phyloP scores from a whole-genome alignment of 2,329 filamentous ascomycete species.

The Pezicula neosporulosa region DNA sequence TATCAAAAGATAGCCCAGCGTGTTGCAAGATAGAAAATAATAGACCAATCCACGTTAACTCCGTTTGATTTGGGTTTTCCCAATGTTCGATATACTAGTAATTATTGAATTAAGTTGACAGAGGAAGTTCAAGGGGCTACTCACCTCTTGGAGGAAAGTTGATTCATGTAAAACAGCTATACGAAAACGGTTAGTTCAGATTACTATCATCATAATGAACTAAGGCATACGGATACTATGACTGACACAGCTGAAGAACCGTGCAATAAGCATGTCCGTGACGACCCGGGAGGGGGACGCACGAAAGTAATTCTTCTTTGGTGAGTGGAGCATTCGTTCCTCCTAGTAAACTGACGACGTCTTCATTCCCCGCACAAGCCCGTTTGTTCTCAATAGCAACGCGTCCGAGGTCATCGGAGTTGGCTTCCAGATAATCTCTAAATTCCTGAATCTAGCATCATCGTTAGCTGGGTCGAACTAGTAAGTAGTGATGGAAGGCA shows the following conservation, averaged over 20 bases:
- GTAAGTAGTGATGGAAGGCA: too few relatives aligned
- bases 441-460: too few relatives aligned
- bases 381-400: constrained; percentile 1
- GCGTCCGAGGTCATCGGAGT: constrained; percentile 5
- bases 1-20: constrained; percentile 8
- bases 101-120: not conserved
- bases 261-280: constrained; percentile 6
- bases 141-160: constrained; percentile 9
- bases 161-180: constrained; percentile 12
- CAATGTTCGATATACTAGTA: constrained; percentile 9
- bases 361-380: not conserved
- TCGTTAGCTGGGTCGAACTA: too few relatives aligned
- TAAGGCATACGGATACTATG: constrained; percentile 1
- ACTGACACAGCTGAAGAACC: constrained; percentile 3
- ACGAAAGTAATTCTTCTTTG: constrained; percentile 8
- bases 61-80: constrained; percentile 5
- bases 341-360: constrained; percentile 5
- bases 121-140: not conserved
- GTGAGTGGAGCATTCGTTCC: constrained; percentile 1
- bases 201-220: too few relatives aligned
- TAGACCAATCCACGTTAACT: constrained; percentile 9
- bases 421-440: too few relatives aligned
- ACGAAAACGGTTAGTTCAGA: not conserved
- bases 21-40: constrained; percentile 8
- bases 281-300: constrained; percentile 3